Percentiles rank a stretch among this genome's conserved stretches.
phyloP scores from a whole-genome alignment of 2,329 filamentous ascomycete species.

The Dactylellina drechsleri region DNA sequence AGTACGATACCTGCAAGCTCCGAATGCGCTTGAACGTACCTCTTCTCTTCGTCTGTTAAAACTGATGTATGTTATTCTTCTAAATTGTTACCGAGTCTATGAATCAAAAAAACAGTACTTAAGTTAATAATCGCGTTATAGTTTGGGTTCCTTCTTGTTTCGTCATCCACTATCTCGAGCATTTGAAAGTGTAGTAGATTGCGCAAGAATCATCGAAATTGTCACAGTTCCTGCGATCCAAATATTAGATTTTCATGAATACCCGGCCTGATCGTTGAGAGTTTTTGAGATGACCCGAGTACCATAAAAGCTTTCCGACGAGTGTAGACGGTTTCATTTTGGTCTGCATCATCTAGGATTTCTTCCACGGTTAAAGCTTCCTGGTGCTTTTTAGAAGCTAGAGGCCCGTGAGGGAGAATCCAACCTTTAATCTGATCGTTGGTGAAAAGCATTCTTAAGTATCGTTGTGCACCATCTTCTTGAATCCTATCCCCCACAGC shows the following conservation, averaged over 20 bases:
- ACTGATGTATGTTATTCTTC: background rate
- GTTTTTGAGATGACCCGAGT: constrained; percentile 21
- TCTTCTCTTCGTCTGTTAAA: background rate
- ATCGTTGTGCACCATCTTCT: no score
- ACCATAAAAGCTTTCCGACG: constrained; percentile 4
- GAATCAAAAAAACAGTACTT: background rate
- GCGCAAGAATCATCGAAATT: background rate
- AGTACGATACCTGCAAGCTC: background rate
- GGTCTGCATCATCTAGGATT: background rate
- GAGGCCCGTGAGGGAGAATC: constrained; percentile 1
- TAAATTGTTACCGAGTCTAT: background rate
- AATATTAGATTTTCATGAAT: constrained; percentile 15
- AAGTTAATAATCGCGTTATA: constrained; percentile 22
- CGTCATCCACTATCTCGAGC: background rate
- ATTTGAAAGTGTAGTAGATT: background rate
- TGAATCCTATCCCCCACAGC: no score
- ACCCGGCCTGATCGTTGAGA: constrained; percentile 14
- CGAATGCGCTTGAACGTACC: constrained; percentile 2
- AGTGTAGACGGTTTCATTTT: no score
- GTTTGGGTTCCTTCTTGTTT: constrained; percentile 9
- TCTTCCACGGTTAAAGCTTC: background rate
- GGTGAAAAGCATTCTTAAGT: background rate
- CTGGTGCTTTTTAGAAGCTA: background rate
- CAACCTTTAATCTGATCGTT: constrained; percentile 23
- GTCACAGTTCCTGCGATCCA: background rate